Conservation (phyloP, 495 filamentous ascomycete species). For the Neurospora discreta region DNA sequence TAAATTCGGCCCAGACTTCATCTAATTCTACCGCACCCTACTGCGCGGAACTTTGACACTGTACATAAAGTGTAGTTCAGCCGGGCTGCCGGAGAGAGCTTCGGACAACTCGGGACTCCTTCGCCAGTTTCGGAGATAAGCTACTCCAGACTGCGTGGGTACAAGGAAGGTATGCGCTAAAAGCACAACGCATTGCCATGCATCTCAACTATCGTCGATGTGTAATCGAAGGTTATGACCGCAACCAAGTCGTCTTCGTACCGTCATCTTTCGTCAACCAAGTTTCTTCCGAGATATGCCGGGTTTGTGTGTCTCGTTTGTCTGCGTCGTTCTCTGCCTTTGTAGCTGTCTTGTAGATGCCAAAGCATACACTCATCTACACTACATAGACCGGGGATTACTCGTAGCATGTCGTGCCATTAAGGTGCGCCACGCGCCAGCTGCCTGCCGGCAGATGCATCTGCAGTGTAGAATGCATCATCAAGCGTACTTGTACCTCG, state of each 20-base stretch:
- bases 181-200: background rate
- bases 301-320: background rate
- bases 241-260: background rate
- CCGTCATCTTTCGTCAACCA: background rate
- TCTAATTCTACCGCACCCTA: background rate
- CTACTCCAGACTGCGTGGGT: background rate
- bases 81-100: background rate
- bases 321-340: background rate
- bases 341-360: background rate
- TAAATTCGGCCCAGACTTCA: background rate
- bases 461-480: background rate
- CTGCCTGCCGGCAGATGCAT: background rate
- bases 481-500: background rate
- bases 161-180: background rate
- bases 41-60: background rate
- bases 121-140: background rate
- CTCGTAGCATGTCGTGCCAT: background rate
- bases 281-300: background rate
- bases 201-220: background rate
- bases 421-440: background rate
- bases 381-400: background rate
- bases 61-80: background rate
- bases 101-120: background rate
- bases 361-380: background rate
- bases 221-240: background rate